Conservation (phyloP, 805 yeast species). For the Blastobotrys chiropterorum region DNA sequence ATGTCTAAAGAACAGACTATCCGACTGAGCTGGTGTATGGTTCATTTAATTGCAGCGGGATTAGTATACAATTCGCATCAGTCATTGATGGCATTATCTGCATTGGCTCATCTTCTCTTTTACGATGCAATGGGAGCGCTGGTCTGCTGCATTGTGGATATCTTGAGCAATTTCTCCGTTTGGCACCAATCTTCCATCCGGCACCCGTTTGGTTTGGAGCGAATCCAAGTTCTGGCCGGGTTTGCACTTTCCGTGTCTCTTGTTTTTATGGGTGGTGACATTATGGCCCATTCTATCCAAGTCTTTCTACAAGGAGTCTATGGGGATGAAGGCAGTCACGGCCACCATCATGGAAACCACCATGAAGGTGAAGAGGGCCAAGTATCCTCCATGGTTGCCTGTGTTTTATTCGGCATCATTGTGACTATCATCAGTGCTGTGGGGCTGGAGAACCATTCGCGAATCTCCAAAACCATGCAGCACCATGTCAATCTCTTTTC, state of each 20-base stretch:
- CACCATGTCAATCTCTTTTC: constrained; percentile 11
- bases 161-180: constrained; percentile 85
- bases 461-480: constrained; percentile 24
- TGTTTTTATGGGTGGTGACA: constrained; percentile 85
- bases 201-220: constrained; percentile 89
- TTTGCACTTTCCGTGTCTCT: constrained; percentile 81
- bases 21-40: constrained; percentile 51
- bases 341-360: constrained; percentile 11
- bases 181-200: constrained; percentile 80
- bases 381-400: constrained; percentile 16
- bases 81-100: constrained; percentile 55
- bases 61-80: constrained; percentile 56
- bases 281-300: constrained; percentile 81
- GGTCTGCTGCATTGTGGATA: constrained; percentile 62
- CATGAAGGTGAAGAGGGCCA: constrained; percentile 9
- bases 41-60: constrained; percentile 52
- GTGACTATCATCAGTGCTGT: constrained; percentile 33
- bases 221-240: constrained; percentile 81
- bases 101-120: constrained; percentile 79
- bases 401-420: constrained; percentile 24
- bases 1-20: constrained; percentile 52
- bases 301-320: constrained; percentile 45
- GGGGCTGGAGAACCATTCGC: constrained; percentile 30
- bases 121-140: constrained; percentile 80
- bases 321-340: constrained; percentile 26